Evolutionary conservation across 2,329 filamentous ascomycete species (phyloP), one percentile per base, ranked within the genome.

Genomic region (Ilyonectria destructans): DNA sequence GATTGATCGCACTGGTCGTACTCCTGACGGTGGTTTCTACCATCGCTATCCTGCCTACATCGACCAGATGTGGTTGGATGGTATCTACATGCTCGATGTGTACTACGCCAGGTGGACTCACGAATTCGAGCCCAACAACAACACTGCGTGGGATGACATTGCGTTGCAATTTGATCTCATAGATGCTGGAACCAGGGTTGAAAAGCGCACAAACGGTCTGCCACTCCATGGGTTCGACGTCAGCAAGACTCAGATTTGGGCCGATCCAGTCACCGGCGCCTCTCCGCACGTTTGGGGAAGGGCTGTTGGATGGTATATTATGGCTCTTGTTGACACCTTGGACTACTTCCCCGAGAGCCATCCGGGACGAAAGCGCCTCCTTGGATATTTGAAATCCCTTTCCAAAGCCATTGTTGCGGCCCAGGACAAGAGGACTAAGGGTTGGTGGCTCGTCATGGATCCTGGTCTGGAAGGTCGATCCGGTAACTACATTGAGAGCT

Each of bases 401-500:
- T 29, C 62, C 29, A 60, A 68, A 49, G 71, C 71, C 12, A 51
- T 73, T 13, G 69, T 71, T 2, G 58, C 55, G 1, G 68, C 67
- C 8, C 71, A 73, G 19, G 69, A 73, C 9, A 51, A 69, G 10
- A 33, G 29, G 6, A 66, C 59, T 8, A 71, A 68, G 58, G 71
- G 71, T 62, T 90, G 88, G 87, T 89, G 86, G 86, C 77, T 88
- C 51, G 81, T 89, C 35, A 87, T 90, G 85, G 85, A 85, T 49
- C 81, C 84, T 0, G 82, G 80, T 0, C 70, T 77, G 33, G 62
- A 82, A 40, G 69, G 69, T 65, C 58, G 54, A 62, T 69, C 33
- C 49, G 87, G 86, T 1, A 90, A 91, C 74, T 90, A 87, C 72
- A 86, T 90, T 55, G 87, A 90, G 77, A 86, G 84, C 23, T 88